phyloP scores from a whole-genome alignment of 2,329 filamentous ascomycete genomes.

The Alternaria gansuensis region DNA sequence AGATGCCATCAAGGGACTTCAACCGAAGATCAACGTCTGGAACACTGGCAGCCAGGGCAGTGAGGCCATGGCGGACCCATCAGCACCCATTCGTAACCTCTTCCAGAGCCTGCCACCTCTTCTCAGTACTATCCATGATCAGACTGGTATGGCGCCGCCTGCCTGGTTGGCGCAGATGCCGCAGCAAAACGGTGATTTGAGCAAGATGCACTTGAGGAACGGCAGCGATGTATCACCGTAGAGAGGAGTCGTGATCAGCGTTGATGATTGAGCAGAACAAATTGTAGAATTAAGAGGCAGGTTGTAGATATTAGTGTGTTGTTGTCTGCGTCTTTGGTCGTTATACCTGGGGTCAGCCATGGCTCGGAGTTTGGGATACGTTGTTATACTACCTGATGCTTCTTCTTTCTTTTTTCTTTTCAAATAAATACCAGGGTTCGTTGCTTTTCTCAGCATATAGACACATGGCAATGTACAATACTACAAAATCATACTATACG shows the following conservation, averaged over 20 bases:
- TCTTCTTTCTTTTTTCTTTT: neutral
- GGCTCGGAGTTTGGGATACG: slow-evolving; percentile 12
- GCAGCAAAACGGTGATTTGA: slow-evolving; percentile 30
- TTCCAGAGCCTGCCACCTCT: slow-evolving; percentile 86
- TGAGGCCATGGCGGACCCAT: slow-evolving; percentile 60
- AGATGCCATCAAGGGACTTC: slow-evolving; percentile 74
- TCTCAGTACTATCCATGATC: slow-evolving; percentile 85
- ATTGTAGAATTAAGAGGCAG: neutral
- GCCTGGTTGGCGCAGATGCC: slow-evolving; percentile 72
- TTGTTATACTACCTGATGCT: neutral
- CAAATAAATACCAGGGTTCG: neutral
- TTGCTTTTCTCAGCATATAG: neutral
- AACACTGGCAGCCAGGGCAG: slow-evolving; percentile 72
- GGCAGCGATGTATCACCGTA: slow-evolving; percentile 34
- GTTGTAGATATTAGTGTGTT: neutral
- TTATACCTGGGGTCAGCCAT: slow-evolving; percentile 23
- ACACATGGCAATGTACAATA: neutral
- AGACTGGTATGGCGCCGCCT: slow-evolving; percentile 83
- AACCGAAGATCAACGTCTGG: slow-evolving; percentile 92
- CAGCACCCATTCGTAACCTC: slow-evolving; percentile 76
- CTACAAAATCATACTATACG: neutral
- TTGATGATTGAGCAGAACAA: neutral
- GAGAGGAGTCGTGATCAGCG: neutral
- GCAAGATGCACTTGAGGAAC: slow-evolving; percentile 38
- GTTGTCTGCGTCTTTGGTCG: slow-evolving; percentile 6